Conservation (phyloP, 2,329 filamentous ascomycete genomes). For the Coleophoma eucalyptorum region DNA sequence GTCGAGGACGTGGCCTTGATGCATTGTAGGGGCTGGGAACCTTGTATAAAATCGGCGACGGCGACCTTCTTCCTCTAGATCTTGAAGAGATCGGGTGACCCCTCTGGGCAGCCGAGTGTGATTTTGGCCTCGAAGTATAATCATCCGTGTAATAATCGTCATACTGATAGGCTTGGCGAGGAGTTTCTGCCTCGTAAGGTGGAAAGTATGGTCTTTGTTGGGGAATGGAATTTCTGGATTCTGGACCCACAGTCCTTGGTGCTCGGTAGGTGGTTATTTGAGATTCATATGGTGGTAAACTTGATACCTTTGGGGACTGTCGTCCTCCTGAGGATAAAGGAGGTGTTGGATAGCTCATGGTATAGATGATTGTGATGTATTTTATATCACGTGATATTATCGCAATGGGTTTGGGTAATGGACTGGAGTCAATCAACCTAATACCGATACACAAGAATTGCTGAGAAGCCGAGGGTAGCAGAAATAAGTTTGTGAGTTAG, state of each 20-base stretch:
- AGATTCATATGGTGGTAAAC: not conserved
- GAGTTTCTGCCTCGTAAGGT: not conserved
- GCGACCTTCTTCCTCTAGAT: not conserved
- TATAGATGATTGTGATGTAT: not conserved
- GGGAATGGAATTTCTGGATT: too few species aligned
- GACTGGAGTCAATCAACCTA: too few species aligned
- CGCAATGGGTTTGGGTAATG: too few species aligned
- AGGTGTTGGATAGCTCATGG: not conserved
- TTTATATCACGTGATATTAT: too few species aligned
- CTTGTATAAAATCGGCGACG: not conserved
- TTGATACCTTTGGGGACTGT: not conserved
- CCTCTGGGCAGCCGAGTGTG: too few species aligned
- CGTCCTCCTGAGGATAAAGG: not conserved
- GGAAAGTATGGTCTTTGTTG: not conserved
- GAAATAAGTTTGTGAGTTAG: too few species aligned
- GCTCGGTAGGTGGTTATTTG: not conserved
- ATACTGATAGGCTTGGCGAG: not conserved
- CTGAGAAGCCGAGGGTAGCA: too few species aligned
- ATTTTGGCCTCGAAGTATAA: too few species aligned
- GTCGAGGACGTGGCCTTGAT: constrained; percentile 18
- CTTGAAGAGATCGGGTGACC: not conserved
- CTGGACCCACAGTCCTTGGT: not conserved
- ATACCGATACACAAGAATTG: too few species aligned
- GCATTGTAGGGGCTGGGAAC: constrained; percentile 14
- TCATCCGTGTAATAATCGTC: too few species aligned